A percentile compares a stretch with the other conserved stretches of the same genome.
Evolutionary conservation across 257 asterid genomes (phyloP).

Genomic region (Ophiorrhiza pumila): DNA sequence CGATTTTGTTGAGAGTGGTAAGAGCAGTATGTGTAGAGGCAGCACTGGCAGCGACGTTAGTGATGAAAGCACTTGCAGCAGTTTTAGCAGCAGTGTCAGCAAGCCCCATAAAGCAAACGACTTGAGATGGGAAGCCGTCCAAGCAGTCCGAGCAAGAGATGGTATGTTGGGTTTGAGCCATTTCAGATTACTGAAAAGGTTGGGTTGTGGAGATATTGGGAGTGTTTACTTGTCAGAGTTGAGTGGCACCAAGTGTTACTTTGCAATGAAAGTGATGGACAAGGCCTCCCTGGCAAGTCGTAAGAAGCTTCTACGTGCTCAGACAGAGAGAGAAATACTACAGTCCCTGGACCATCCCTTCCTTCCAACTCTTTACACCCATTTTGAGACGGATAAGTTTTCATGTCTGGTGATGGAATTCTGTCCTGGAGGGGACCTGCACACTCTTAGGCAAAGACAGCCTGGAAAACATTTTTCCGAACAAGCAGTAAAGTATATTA

Average conservation of each 20-base stretch:
- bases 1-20: conserved; percentile 26
- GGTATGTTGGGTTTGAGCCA: conserved; percentile 68
- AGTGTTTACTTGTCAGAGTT: conserved; percentile 75
- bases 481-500: conserved; percentile 59
- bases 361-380: conserved; percentile 64
- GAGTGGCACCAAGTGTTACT: conserved; percentile 57
- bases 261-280: conserved; percentile 86
- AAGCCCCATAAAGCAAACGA: conserved; percentile 81
- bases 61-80: conserved; percentile 37
- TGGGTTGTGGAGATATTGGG: conserved; percentile 88
- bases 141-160: conserved; percentile 51
- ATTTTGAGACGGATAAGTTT: conserved; percentile 72
- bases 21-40: conserved; percentile 34
- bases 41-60: conserved; percentile 40
- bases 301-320: conserved; percentile 76
- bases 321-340: conserved; percentile 72
- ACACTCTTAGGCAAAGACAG: conserved; percentile 65
- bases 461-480: conserved; percentile 71
- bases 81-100: conserved; percentile 33
- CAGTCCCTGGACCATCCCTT: conserved; percentile 75
- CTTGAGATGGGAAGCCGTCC: conserved; percentile 74
- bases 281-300: conserved; percentile 79
- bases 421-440: conserved; percentile 81
- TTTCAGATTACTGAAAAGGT: conserved; percentile 61
- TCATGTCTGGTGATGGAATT: conserved; percentile 80